phyloP scores from a whole-genome alignment of 2,329 filamentous ascomycete genomes.

The Paecilomyces sp. region DNA sequence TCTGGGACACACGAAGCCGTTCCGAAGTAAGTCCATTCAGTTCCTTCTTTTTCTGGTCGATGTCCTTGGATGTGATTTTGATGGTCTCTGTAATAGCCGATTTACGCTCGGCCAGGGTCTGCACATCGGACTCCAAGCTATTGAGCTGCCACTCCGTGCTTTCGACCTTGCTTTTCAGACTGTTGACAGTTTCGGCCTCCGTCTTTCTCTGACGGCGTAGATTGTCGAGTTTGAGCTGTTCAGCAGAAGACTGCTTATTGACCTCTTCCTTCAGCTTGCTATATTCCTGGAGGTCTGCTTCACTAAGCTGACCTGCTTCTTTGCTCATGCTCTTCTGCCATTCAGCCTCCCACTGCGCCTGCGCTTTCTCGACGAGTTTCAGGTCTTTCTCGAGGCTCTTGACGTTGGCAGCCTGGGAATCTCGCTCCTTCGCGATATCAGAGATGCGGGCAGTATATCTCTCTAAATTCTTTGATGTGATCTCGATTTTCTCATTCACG shows the following conservation, averaged over 20 bases:
- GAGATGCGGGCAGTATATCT: conserved; percentile 61
- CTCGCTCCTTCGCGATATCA: conserved; percentile 67
- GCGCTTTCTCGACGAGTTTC: conserved; percentile 78
- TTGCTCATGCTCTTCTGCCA: conserved; percentile 79
- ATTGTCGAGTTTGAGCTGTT: conserved; percentile 77
- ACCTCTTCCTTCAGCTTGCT: conserved; percentile 77
- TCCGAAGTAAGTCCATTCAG: conserved; percentile 81
- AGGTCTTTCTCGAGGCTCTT: conserved; percentile 75
- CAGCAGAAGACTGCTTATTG: conserved; percentile 70
- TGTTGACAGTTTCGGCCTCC: conserved; percentile 84
- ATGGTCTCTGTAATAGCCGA: conserved; percentile 54
- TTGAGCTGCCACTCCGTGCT: conserved; percentile 65
- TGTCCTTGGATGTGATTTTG: conserved; percentile 66
- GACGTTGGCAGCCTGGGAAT: conserved; percentile 61
- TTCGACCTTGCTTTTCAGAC: conserved; percentile 81
- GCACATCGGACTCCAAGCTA: conserved; percentile 65
- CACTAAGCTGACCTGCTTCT: conserved; percentile 77
- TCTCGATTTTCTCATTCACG: conserved; percentile 82
- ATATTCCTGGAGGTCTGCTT: conserved; percentile 83
- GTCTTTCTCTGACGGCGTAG: conserved; percentile 84
- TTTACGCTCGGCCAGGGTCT: conserved; percentile 62
- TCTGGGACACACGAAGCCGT: conserved; percentile 70
- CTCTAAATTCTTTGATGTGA: conserved; percentile 65
- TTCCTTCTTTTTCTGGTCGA: conserved; percentile 82
- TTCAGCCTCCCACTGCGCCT: conserved; percentile 79